These are phyloP conservation scores for Ascochyta clinopodiicola DNA, from an alignment of 2,329 filamentous ascomycete genomes.

Conservation along the genomic window DNA sequence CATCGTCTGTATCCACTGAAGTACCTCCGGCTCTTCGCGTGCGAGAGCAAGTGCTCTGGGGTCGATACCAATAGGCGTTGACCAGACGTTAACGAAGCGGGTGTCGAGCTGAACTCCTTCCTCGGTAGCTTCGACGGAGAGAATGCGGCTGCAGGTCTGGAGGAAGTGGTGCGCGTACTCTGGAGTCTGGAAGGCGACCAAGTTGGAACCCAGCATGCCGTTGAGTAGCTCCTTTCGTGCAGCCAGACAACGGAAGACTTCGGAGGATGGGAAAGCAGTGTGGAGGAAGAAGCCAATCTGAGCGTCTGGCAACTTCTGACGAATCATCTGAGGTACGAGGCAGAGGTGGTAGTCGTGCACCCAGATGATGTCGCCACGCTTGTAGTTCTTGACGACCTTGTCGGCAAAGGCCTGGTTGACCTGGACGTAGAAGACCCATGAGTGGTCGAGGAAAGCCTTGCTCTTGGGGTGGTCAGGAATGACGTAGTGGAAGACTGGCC, in stretches of 20 bases:
- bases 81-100: constrained; percentile 87
- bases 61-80: constrained; percentile 89
- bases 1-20: constrained; percentile 79
- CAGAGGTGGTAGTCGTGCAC: constrained; percentile 95
- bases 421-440: constrained; percentile 92
- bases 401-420: constrained; percentile 94
- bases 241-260: constrained; percentile 91
- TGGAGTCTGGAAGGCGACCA: constrained; percentile 91
- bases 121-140: constrained; percentile 87
- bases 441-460: constrained; percentile 97
- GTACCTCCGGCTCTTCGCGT: constrained; percentile 74
- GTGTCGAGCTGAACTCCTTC: constrained; percentile 91
- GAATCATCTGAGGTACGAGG: constrained; percentile 86
- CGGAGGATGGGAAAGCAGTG: constrained; percentile 92
- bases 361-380: constrained; percentile 91
- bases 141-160: constrained; percentile 89
- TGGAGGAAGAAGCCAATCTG: constrained; percentile 97
- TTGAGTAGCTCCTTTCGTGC: constrained; percentile 86
- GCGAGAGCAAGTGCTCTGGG: constrained; percentile 75
- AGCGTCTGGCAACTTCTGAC: constrained; percentile 87
- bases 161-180: constrained; percentile 95
- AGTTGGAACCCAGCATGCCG: constrained; percentile 89
- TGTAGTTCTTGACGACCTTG: constrained; percentile 89
- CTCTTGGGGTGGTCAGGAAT: constrained; percentile 98
- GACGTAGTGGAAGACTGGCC: constrained; percentile 98